These are phyloP conservation scores for Pogostemon cablin DNA, from an alignment of 257 asterid species.

Conservation along the genomic window DNA sequence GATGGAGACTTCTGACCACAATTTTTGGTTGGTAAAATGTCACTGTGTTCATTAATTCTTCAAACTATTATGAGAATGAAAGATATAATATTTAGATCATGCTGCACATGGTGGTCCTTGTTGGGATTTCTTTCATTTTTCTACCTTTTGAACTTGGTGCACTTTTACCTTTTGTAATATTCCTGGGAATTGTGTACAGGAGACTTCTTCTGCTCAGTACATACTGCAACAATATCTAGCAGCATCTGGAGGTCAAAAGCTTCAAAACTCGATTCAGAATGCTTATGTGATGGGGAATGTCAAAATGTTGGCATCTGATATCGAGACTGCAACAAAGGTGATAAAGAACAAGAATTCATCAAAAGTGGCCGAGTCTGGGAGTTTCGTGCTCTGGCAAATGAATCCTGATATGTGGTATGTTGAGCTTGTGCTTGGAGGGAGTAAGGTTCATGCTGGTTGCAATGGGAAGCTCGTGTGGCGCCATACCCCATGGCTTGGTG, in stretches of 20 bases:
- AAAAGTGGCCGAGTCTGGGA: constrained; percentile 53
- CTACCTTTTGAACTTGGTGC: neutral
- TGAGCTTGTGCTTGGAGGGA: constrained; percentile 57
- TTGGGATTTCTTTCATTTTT: constrained; percentile 17
- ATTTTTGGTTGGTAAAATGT: constrained; percentile 40
- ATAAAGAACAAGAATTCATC: constrained; percentile 48
- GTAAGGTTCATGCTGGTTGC: constrained; percentile 65
- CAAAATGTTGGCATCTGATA: constrained; percentile 56
- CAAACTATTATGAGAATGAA: constrained; percentile 24
- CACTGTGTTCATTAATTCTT: constrained; percentile 37
- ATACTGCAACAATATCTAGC: constrained; percentile 61
- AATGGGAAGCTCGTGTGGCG: constrained; percentile 64
- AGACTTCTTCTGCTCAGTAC: constrained; percentile 60
- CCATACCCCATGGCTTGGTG: constrained; percentile 66
- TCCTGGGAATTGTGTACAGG: constrained; percentile 35
- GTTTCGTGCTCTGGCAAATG: constrained; percentile 67
- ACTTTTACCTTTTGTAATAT: neutral
- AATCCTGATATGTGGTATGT: constrained; percentile 67
- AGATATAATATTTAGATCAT: constrained; percentile 25
- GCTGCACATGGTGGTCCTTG: constrained; percentile 44
- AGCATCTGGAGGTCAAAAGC: constrained; percentile 62
- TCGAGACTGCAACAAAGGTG: constrained; percentile 56
- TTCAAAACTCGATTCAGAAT: constrained; percentile 51
- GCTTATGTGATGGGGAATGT: constrained; percentile 63
- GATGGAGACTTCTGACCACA: constrained; percentile 39